Evolutionary conservation across 768 basidiomycete species (phyloP).

Genomic region (Psilocybe subaeruginosa): DNA sequence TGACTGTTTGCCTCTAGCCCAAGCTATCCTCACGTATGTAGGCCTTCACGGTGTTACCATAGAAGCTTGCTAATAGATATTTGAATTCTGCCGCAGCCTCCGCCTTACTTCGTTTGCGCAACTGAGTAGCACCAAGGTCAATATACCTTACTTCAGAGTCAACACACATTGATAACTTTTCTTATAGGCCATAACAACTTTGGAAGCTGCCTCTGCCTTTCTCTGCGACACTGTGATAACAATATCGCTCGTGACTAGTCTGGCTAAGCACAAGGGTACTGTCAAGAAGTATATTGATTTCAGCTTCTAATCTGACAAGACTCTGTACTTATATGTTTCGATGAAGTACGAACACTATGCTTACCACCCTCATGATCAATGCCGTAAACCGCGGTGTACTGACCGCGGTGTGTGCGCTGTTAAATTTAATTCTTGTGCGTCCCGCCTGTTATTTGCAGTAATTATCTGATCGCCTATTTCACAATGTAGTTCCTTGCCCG

Average conservation of each 20-base stretch:
- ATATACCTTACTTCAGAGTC: neutral
- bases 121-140: neutral
- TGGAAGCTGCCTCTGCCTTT: neutral
- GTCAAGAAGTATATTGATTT: neutral
- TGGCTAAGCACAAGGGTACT: neutral
- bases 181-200: neutral
- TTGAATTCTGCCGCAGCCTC: neutral
- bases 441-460: neutral
- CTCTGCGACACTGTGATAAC: neutral
- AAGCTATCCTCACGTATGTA: neutral
- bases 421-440: neutral
- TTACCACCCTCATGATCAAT: slow-evolving; percentile 1
- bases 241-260: neutral
- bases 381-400: slow-evolving; percentile 7
- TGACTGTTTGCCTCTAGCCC: neutral
- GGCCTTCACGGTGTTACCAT: neutral
- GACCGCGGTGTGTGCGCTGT: slow-evolving; percentile 1
- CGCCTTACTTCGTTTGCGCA: neutral
- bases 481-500: neutral
- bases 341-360: slow-evolving; percentile 3
- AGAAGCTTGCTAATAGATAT: too few species aligned
- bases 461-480: neutral
- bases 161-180: neutral
- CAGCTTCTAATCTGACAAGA: too few species aligned
- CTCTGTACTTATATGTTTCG: neutral